Conservation (phyloP, 352 stramenopile species). For the Phytophthora cryptogea region DNA sequence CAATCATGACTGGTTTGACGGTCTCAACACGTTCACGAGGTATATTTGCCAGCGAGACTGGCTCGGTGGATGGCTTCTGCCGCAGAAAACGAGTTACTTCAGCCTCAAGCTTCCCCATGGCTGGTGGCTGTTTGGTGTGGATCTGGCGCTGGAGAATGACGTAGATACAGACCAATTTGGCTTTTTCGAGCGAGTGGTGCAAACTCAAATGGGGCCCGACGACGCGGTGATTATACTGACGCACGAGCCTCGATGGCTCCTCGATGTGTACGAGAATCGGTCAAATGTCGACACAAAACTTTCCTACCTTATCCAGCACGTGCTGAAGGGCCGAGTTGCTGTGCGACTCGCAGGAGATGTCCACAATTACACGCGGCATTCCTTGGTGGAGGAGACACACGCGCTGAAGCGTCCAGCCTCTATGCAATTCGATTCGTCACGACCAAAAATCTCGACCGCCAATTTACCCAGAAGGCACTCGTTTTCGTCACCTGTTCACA, state of each 20-base stretch:
- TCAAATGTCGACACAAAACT: constrained; percentile 78
- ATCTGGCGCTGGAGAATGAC: constrained; percentile 92
- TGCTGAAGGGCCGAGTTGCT: constrained; percentile 75
- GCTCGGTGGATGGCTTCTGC: constrained; percentile 92
- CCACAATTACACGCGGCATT: constrained; percentile 94
- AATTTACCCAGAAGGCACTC: constrained; percentile 37
- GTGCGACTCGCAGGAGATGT: constrained; percentile 91
- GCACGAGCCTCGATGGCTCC: constrained; percentile 92
- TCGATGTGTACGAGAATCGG: constrained; percentile 87
- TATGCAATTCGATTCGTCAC: constrained; percentile 31
- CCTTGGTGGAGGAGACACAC: constrained; percentile 51
- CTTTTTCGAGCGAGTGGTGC: constrained; percentile 88
- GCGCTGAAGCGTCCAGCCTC: constrained; percentile 35
- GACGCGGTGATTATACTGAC: constrained; percentile 93
- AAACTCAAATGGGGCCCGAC: constrained; percentile 72
- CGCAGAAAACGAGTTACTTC: constrained; percentile 93
- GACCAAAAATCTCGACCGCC: constrained; percentile 17
- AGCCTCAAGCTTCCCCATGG: constrained; percentile 87
- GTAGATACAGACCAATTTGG: constrained; percentile 94
- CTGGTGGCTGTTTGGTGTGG: constrained; percentile 93
- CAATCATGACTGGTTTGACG: constrained; percentile 96
- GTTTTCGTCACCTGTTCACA: constrained; percentile 41
- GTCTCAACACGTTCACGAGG: constrained; percentile 91
- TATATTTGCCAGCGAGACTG: constrained; percentile 92
- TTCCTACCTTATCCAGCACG: constrained; percentile 72